A percentile compares a stretch with the other conserved stretches of the same genome.
Evolutionary conservation across 78 protist species (phyloP).

Genomic region (Corallochytrium limacisporum): DNA sequence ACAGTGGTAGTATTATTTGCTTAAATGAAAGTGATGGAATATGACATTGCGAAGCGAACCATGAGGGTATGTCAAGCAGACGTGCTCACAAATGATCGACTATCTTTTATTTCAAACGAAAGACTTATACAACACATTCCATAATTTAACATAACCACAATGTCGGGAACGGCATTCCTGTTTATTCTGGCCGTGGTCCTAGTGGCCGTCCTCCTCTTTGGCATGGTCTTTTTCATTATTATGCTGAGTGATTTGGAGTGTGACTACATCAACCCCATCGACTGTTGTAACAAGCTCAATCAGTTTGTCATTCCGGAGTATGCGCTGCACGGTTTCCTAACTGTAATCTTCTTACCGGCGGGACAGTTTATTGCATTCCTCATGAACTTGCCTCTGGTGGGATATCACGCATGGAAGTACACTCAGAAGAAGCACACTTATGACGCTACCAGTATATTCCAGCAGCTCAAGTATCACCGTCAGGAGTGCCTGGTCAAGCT

Average conservation of each 20-base stretch:
- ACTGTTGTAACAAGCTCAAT: not conserved
- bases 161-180: too few species aligned
- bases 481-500: not conserved
- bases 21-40: too few species aligned
- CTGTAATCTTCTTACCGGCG: not conserved
- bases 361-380: not conserved
- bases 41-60: too few species aligned
- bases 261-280: constrained; percentile 8
- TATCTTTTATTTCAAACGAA: too few species aligned
- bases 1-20: too few species aligned
- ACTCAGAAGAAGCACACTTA: not conserved
- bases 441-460: constrained; percentile 1
- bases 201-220: too few species aligned
- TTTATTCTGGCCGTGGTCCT: too few species aligned
- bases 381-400: not conserved
- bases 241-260: constrained; percentile 5
- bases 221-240: too few species aligned
- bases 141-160: too few species aligned
- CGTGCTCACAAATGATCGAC: too few species aligned
- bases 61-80: too few species aligned
- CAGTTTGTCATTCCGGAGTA: constrained; percentile 7
- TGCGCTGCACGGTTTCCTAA: not conserved
- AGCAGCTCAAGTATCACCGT: not conserved
- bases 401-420: not conserved
- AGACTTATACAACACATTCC: too few species aligned